phyloP scores from a whole-genome alignment of 2,329 filamentous ascomycete genomes.

The Rasamsonia emersonii region DNA sequence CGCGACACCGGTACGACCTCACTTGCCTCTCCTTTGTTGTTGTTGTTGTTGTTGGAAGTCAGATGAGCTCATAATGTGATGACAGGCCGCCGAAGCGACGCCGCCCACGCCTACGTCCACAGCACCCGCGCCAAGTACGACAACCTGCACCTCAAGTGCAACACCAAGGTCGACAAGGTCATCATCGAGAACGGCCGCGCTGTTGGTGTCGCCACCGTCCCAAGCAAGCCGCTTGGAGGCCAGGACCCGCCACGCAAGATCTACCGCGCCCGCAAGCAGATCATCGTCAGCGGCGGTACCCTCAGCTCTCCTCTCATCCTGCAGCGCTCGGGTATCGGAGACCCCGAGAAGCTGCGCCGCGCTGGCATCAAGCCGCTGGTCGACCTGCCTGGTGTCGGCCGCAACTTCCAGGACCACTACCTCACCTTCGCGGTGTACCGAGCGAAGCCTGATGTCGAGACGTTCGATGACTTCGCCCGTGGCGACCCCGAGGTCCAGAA shows the following conservation, averaged over 20 bases:
- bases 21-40: constrained; percentile 1
- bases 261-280: constrained; percentile 63
- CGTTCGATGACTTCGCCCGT: constrained; percentile 71
- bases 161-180: constrained; percentile 70
- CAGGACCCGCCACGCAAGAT: constrained; percentile 44
- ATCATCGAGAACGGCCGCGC: constrained; percentile 65
- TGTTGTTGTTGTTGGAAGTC: too few relatives aligned
- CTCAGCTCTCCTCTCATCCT: constrained; percentile 66
- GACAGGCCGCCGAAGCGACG: constrained; percentile 65
- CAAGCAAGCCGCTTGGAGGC: constrained; percentile 59
- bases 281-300: constrained; percentile 64
- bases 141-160: constrained; percentile 64
- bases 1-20: constrained; percentile 41
- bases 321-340: constrained; percentile 65
- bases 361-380: constrained; percentile 61
- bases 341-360: constrained; percentile 61
- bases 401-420: constrained; percentile 72
- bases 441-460: constrained; percentile 66
- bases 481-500: constrained; percentile 67
- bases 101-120: constrained; percentile 70
- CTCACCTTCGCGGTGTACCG: constrained; percentile 62
- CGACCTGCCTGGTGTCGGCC: constrained; percentile 63
- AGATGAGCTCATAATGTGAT: constrained; percentile 26
- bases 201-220: constrained; percentile 62
- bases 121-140: constrained; percentile 60